These are phyloP conservation scores for Atkinsonella hypoxylon DNA, from an alignment of 2,329 filamentous ascomycete genomes.

Conservation along the genomic window DNA sequence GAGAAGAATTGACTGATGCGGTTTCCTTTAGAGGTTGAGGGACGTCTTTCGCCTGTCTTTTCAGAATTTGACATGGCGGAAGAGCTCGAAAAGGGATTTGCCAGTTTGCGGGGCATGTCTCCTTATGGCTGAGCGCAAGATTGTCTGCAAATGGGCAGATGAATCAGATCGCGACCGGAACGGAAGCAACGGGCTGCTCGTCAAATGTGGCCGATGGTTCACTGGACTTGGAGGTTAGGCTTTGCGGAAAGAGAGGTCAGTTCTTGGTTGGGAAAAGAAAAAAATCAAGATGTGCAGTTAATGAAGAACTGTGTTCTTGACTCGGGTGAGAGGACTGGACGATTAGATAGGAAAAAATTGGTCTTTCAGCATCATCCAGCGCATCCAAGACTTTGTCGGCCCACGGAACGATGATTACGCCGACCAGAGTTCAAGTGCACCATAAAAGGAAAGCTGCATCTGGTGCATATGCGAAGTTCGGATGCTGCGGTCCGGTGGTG, in stretches of 20 bases:
- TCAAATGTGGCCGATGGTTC: slow-evolving; percentile 2
- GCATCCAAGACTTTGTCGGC: neutral
- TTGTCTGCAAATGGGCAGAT: neutral
- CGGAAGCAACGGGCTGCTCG: neutral
- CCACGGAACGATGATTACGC: neutral
- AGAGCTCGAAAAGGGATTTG: slow-evolving; percentile 43
- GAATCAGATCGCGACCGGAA: neutral
- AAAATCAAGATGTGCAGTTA: neutral
- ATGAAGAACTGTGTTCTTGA: neutral
- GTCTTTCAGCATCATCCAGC: no score
- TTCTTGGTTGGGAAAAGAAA: no score
- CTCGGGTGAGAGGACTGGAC: no score
- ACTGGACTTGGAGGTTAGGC: neutral
- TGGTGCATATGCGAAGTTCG: neutral
- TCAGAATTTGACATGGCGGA: slow-evolving; percentile 35
- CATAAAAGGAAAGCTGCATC: neutral
- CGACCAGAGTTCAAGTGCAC: neutral
- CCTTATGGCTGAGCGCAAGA: slow-evolving; percentile 8
- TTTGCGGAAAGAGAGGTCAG: slow-evolving; percentile 4
- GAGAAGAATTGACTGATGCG: slow-evolving; percentile 77
- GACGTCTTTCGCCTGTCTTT: slow-evolving; percentile 42
- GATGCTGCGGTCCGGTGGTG: neutral
- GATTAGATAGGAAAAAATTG: no score
- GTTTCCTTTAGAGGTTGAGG: slow-evolving; percentile 56
- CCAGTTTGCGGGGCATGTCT: slow-evolving; percentile 48